Conservation (phyloP, 164 flowering plant genomes). For the Tetracentron sinense region DNA sequence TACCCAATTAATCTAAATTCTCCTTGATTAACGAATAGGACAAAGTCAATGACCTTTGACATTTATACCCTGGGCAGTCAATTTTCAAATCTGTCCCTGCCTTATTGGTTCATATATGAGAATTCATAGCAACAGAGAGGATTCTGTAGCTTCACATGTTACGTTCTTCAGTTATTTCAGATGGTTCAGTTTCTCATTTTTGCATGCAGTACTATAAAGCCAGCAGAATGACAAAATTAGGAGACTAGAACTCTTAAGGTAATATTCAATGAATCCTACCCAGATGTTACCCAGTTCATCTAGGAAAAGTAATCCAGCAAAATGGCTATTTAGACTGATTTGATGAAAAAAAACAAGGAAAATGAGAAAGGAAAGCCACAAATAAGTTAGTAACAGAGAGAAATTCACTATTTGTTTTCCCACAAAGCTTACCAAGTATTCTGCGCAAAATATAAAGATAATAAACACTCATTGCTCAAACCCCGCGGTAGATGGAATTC, state of each 20-base stretch:
- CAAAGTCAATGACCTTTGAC: too few species aligned
- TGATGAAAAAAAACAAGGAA: background rate
- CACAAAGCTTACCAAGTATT: slow-evolving; percentile 1
- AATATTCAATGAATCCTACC: background rate
- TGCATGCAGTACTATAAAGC: too few species aligned
- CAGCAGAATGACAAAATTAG: too few species aligned
- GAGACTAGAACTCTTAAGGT: background rate
- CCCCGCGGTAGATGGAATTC: slow-evolving; percentile 2
- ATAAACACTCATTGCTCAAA: background rate
- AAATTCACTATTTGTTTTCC: background rate
- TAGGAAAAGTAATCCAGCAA: background rate
- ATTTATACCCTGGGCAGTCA: too few species aligned
- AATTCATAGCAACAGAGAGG: too few species aligned
- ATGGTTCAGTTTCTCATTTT: too few species aligned
- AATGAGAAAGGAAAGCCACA: slow-evolving; percentile 12
- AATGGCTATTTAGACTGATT: background rate
- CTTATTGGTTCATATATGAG: too few species aligned
- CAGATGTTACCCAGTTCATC: background rate
- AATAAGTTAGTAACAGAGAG: background rate
- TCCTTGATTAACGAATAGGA: too few species aligned
- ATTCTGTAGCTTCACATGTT: too few species aligned
- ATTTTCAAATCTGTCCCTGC: too few species aligned
- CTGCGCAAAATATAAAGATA: background rate
- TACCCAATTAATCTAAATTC: too few species aligned
- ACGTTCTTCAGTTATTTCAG: too few species aligned